Evolutionary conservation across 352 stramenopile species (phyloP).

Genomic region (Globisporangium canariense): DNA sequence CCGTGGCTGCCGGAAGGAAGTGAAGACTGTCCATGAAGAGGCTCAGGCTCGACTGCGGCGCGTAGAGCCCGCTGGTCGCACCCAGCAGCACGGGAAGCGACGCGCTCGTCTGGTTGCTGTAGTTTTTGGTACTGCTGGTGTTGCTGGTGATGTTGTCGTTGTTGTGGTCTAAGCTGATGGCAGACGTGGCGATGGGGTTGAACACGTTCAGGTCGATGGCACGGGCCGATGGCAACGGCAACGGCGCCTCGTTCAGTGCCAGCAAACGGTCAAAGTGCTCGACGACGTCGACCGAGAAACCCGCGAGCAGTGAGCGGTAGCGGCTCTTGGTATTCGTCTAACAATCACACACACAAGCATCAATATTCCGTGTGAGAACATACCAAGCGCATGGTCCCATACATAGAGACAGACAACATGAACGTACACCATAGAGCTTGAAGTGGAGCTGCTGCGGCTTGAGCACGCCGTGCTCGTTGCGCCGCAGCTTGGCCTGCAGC

Average conservation of each 20-base stretch:
- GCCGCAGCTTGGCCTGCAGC: conserved; percentile 3
- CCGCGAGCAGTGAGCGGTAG: conserved; percentile 12
- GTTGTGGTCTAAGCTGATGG: no score
- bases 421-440: conserved; percentile 7
- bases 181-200: background rate
- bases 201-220: background rate
- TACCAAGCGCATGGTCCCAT: background rate
- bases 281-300: conserved; percentile 17
- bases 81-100: conserved; percentile 1
- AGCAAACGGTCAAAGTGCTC: conserved; percentile 10
- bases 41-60: conserved; percentile 5
- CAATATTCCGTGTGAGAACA: background rate
- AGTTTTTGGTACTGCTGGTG: background rate
- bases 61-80: conserved; percentile 1
- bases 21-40: conserved; percentile 11
- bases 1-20: background rate
- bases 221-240: background rate
- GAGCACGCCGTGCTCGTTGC: conserved; percentile 7
- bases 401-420: background rate
- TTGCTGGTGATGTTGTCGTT: background rate
- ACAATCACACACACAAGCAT: background rate
- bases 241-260: background rate
- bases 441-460: conserved; percentile 12
- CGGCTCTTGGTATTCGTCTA: conserved; percentile 16
- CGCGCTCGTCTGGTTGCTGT: background rate